Evolutionary conservation across 2,329 filamentous ascomycete species (phyloP).

Genomic region (Trichoderma harzianum): DNA sequence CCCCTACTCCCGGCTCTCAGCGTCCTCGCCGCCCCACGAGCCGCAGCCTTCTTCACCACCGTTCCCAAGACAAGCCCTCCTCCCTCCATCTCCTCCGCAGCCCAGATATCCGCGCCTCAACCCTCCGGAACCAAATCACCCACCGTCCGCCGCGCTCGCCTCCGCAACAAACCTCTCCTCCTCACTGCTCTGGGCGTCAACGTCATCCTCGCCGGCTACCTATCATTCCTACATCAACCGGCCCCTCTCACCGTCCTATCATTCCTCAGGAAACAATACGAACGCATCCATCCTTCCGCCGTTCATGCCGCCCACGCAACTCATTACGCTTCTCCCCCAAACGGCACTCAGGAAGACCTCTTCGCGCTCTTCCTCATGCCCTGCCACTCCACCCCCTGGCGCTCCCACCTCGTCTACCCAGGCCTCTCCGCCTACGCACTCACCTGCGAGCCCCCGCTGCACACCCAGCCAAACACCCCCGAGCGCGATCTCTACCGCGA

Average conservation of each 20-base stretch:
- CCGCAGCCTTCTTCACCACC: constrained; percentile 61
- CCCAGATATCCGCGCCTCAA: background rate
- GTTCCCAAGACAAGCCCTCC: constrained; percentile 27
- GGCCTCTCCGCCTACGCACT: constrained; percentile 76
- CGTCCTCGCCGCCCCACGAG: constrained; percentile 67
- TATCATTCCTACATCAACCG: constrained; percentile 72
- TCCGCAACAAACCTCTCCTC: constrained; percentile 56
- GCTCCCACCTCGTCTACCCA: constrained; percentile 77
- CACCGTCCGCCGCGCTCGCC: constrained; percentile 27
- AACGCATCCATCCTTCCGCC: constrained; percentile 48
- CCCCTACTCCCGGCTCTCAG: constrained; percentile 86
- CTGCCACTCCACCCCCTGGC: constrained; percentile 95
- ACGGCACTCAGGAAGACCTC: constrained; percentile 40
- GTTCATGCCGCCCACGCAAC: constrained; percentile 23
- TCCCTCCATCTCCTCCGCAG: constrained; percentile 6
- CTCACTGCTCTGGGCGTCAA: constrained; percentile 62
- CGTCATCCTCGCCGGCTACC: constrained; percentile 67
- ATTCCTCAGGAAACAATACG: constrained; percentile 73
- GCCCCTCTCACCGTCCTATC: constrained; percentile 72
- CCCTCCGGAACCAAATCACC: constrained; percentile 17
- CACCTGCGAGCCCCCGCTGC: constrained; percentile 83
- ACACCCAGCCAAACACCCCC: constrained; percentile 54
- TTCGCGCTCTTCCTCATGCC: constrained; percentile 86
- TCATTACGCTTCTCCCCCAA: constrained; percentile 25
- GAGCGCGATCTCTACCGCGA: constrained; percentile 72